Percentiles rank a stretch among this genome's conserved stretches.
Evolutionary conservation across 2,329 filamentous ascomycete genomes (phyloP).

Genomic region (Verticillium isaacii): DNA sequence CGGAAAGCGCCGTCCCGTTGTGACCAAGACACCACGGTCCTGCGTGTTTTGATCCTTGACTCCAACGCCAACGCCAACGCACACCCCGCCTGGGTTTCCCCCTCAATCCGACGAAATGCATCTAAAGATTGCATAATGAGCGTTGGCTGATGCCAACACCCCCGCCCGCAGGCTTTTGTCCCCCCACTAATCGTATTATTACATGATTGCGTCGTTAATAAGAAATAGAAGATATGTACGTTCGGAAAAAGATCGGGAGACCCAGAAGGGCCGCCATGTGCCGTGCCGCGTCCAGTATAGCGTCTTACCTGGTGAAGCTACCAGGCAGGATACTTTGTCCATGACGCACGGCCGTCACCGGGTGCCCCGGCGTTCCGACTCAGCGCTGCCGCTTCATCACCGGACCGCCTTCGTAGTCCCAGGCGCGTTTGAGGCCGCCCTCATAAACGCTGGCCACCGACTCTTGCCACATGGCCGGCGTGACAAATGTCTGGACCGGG

Average conservation of each 20-base stretch:
- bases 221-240: not conserved
- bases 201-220: not conserved
- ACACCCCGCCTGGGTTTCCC: not conserved
- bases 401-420: slow-evolving; percentile 47
- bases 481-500: slow-evolving; percentile 56
- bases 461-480: slow-evolving; percentile 70
- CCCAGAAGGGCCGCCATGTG: not conserved
- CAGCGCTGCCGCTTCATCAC: slow-evolving; percentile 16
- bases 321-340: too few species aligned
- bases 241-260: not conserved
- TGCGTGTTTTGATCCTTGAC: not conserved
- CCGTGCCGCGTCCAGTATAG: not conserved
- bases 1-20: not conserved
- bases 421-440: slow-evolving; percentile 56
- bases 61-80: not conserved
- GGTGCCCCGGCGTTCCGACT: slow-evolving; percentile 8
- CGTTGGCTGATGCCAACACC: not conserved
- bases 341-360: slow-evolving; percentile 4
- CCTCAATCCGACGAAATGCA: not conserved
- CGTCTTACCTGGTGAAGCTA: too few species aligned
- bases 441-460: slow-evolving; percentile 66
- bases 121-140: not conserved
- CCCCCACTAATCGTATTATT: not conserved
- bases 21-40: not conserved
- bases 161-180: not conserved